These are phyloP conservation scores for Blastomyces parvus DNA, from an alignment of 2,329 filamentous ascomycete genomes.

Conservation along the genomic window DNA sequence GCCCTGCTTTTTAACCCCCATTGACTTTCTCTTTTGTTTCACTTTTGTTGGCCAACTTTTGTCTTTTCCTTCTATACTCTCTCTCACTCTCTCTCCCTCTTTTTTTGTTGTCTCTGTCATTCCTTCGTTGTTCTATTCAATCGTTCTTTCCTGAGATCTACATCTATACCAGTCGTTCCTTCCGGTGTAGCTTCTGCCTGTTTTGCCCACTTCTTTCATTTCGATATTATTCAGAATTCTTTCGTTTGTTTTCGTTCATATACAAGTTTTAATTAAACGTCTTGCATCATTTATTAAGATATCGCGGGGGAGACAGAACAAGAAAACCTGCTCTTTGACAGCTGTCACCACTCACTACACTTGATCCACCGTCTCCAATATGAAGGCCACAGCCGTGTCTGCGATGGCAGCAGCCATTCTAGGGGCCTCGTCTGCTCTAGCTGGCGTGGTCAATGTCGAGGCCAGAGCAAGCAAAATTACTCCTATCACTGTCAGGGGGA, in stretches of 20 bases:
- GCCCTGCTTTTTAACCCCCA: background rate
- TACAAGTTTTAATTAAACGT: slow-evolving; percentile 7
- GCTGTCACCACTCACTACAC: background rate
- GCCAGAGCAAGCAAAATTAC: slow-evolving; percentile 41
- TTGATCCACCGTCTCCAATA: slow-evolving; percentile 25
- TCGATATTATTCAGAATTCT: slow-evolving; percentile 16
- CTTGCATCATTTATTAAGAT: slow-evolving; percentile 3
- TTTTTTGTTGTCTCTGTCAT: background rate
- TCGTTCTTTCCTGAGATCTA: slow-evolving; percentile 6
- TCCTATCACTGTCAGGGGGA: slow-evolving; percentile 53
- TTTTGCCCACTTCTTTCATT: slow-evolving; percentile 18
- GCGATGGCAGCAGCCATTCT: slow-evolving; percentile 40
- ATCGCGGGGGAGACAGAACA: background rate
- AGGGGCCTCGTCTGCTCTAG: slow-evolving; percentile 39
- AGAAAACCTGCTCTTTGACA: background rate
- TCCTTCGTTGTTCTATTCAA: background rate
- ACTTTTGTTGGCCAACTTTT: background rate
- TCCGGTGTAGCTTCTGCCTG: slow-evolving; percentile 14
- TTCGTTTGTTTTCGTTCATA: too few species aligned
- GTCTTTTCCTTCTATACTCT: background rate
- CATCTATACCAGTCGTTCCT: slow-evolving; percentile 18
- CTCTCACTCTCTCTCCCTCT: background rate
- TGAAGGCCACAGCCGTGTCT: slow-evolving; percentile 45
- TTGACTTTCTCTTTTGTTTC: background rate
- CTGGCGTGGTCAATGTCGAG: slow-evolving; percentile 34